Conservation (phyloP, 148 eudicot genomes). For the Chenopodium album region DNA sequence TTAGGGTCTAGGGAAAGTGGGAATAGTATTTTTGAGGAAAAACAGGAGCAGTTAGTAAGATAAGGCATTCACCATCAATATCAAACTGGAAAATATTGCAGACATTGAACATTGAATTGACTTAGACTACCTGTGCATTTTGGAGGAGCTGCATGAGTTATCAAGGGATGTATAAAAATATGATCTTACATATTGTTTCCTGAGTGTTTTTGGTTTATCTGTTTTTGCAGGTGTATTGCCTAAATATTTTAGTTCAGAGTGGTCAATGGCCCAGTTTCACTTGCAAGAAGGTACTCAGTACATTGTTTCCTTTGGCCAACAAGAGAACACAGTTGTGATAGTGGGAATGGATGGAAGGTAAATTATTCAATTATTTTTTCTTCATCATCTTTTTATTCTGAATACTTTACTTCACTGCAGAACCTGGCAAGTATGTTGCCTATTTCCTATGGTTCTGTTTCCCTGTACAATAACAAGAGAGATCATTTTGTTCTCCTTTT, state of each 20-base stretch:
- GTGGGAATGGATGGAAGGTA: conserved; percentile 83
- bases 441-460: neutral
- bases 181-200: neutral
- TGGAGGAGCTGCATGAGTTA: neutral
- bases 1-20: too few species aligned
- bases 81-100: neutral
- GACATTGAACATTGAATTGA: neutral
- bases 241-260: conserved; percentile 63
- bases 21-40: too few species aligned
- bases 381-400: neutral
- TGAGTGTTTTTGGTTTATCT: conserved; percentile 14
- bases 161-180: neutral
- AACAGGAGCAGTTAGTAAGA: too few species aligned
- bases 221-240: conserved; percentile 58
- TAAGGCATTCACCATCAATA: too few species aligned
- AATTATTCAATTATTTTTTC: neutral
- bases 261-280: conserved; percentile 69
- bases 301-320: conserved; percentile 55
- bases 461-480: neutral
- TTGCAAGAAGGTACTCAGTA: conserved; percentile 55
- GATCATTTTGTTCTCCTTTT: neutral
- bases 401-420: neutral
- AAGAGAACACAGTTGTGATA: conserved; percentile 55
- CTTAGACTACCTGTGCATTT: neutral
- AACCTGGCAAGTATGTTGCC: too few species aligned